A percentile compares a stretch with the other conserved stretches of the same genome.
Evolutionary conservation across 2,329 filamentous ascomycete species (phyloP).

Genomic region (Scortechinia acanthostroma): DNA sequence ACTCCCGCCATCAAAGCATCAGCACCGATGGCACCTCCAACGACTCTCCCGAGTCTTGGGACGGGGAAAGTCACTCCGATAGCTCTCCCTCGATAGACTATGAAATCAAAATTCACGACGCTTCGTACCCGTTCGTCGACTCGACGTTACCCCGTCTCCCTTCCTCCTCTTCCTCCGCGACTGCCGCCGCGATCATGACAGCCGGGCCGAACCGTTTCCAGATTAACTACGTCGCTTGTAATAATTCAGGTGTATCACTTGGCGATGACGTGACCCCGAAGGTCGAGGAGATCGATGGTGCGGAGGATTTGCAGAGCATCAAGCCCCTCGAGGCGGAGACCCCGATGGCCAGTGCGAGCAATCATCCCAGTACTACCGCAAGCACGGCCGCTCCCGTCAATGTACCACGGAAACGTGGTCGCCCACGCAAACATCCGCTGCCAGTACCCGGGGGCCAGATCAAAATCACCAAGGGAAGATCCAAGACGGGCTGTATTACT

Average conservation of each 20-base stretch:
- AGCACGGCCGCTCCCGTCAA: slow-evolving; percentile 17
- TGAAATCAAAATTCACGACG: too few species aligned
- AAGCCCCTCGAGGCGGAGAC: too few species aligned
- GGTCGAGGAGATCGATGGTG: not conserved
- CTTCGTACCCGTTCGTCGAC: too few species aligned
- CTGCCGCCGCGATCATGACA: not conserved
- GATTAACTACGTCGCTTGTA: too few species aligned
- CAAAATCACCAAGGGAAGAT: slow-evolving; percentile 43
- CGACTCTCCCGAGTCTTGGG: slow-evolving; percentile 15
- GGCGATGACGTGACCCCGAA: not conserved
- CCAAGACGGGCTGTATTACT: slow-evolving; percentile 16
- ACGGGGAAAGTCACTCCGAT: slow-evolving; percentile 6
- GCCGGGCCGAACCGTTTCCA: not conserved
- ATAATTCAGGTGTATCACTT: too few species aligned
- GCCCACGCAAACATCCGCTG: slow-evolving; percentile 50
- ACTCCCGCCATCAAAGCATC: too few species aligned
- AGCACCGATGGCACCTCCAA: slow-evolving; percentile 21
- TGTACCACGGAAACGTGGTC: slow-evolving; percentile 40
- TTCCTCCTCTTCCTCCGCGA: too few species aligned
- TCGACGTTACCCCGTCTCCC: too few species aligned
- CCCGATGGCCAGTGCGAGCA: too few species aligned
- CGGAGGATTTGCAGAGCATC: not conserved
- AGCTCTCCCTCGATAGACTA: not conserved
- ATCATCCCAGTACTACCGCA: too few species aligned
- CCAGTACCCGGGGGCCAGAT: slow-evolving; percentile 34